phyloP scores from a whole-genome alignment of 108 stramenopile genomes.

The Schizochytrium sp. region DNA sequence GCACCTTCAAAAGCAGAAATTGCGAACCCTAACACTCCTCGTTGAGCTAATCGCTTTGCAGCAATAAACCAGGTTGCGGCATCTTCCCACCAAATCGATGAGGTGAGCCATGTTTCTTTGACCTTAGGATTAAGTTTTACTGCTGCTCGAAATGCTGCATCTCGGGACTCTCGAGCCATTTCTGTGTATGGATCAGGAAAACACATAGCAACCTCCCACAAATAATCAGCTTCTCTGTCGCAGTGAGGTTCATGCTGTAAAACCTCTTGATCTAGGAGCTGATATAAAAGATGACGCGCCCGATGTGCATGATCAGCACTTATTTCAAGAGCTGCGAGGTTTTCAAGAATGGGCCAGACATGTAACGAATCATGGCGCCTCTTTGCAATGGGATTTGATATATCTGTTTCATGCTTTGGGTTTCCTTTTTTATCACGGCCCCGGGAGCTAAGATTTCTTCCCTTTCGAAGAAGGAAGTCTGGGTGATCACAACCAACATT shows the following conservation, averaged over 20 bases:
- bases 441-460: too few relatives aligned
- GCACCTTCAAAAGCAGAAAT: not conserved
- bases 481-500: not conserved
- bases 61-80: not conserved
- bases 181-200: not conserved
- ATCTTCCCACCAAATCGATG: constrained; percentile 28
- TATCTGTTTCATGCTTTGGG: too few relatives aligned
- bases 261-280: not conserved
- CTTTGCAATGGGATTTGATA: too few relatives aligned
- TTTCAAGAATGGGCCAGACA: not conserved
- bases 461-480: not conserved
- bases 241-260: constrained; percentile 17
- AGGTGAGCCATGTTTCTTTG: not conserved
- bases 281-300: constrained; percentile 12
- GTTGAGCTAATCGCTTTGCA: not conserved
- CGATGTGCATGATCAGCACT: not conserved
- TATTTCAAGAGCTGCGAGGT: constrained; percentile 4
- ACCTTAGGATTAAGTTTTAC: not conserved
- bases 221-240: not conserved
- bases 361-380: too few relatives aligned
- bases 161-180: not conserved
- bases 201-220: not conserved
- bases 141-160: constrained; percentile 11
- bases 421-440: too few relatives aligned
- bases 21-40: not conserved